Evolutionary conservation across 768 basidiomycete genomes (phyloP), one percentile per base, ranked within the genome.

Genomic region (Phanerochaete carnosa): DNA sequence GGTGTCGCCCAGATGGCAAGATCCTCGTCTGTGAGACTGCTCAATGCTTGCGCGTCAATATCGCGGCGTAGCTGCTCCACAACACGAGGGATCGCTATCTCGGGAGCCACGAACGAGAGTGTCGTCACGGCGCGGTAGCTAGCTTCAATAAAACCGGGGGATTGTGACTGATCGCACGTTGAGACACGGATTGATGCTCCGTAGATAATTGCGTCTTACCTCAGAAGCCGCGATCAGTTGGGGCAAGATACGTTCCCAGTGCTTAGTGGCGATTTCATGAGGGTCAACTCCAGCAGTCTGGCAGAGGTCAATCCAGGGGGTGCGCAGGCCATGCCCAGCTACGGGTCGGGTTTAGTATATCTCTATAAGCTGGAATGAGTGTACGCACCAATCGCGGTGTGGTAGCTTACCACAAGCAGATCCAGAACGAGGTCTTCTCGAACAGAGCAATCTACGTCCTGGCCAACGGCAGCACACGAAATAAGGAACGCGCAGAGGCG

Each of bases 1-100:
- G 92, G 90, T 0, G 94, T 94, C 2, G 77, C 76, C 94, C 92
- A 98, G 15, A 97, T 87, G 5, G 86, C 91, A 19, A 94, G 70
- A 47, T 97, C 95, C 8, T 81, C 77, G 13, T 88, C 80, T 0
- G 87, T 87, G 59, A 98, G 72, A 16, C 83, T 74, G 22, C 83
- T 80, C 53, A 95, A 75, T n/a, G 75, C 69, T 0, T 70, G 64
- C 0, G 84, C 77, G 58, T 88, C 77, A n/a, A 98, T 79, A 68
- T 95, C 90, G 0, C 71, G 66, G 25, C 77, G 75, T 2, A 95
- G 70, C 62, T 89, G 90, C 1, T 82, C 80, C 49, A 94, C 72
- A n/a, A 95, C 70, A 25, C 81, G 82, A 0, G 90, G 88, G 2
- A 97, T 75, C 11, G 89, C 83, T 0, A 75, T 65, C 0, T 79